Conservation (phyloP, 177 flowering plant species). For the Vitis hybrid region DNA sequence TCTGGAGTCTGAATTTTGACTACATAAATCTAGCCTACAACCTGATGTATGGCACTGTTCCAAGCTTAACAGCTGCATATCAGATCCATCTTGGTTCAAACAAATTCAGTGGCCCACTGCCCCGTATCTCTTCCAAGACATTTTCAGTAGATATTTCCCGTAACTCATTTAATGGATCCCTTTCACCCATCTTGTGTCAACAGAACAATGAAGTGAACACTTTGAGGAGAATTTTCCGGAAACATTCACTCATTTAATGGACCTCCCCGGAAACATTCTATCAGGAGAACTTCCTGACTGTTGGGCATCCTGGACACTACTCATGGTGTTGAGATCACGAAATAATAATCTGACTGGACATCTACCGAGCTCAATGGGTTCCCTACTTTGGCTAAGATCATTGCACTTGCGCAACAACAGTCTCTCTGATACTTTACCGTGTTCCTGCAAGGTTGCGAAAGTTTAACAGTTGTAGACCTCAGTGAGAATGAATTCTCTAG, state of each 20-base stretch:
- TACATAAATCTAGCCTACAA: no score
- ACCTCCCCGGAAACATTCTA: conserved; percentile 1
- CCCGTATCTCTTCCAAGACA: no score
- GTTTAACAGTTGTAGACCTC: conserved; percentile 4
- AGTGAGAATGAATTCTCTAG: conserved; percentile 11
- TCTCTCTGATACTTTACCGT: conserved; percentile 13
- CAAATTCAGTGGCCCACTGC: no score
- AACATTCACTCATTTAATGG: not conserved
- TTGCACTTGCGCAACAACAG: conserved; percentile 11
- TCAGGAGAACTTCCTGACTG: conserved; percentile 16
- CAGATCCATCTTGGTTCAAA: no score
- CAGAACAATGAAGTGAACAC: not conserved
- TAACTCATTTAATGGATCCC: not conserved
- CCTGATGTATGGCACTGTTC: no score
- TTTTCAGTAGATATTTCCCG: conserved; percentile 13
- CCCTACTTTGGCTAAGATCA: not conserved
- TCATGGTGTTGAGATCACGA: not conserved
- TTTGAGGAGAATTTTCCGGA: not conserved
- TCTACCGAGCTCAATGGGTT: conserved; percentile 15
- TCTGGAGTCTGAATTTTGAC: not conserved
- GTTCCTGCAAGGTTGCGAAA: not conserved
- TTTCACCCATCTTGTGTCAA: no score
- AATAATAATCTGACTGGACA: conserved; percentile 8
- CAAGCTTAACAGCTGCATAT: no score
- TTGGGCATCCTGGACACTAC: conserved; percentile 6